These are phyloP conservation scores for Pseudogymnoascus sp. DNA, from an alignment of 2,329 filamentous ascomycete species.

Conservation along the genomic window DNA sequence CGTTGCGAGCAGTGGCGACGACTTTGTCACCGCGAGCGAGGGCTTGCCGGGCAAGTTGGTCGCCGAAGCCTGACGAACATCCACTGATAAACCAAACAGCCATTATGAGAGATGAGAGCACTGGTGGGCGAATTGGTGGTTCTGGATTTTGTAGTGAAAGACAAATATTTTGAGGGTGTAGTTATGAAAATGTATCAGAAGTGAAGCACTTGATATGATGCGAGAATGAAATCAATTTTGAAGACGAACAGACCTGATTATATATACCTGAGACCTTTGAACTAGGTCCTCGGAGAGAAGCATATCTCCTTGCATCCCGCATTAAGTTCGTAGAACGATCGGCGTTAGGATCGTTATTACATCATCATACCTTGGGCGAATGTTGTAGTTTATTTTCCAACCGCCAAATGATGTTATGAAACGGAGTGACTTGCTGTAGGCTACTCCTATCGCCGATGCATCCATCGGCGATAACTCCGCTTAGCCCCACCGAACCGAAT, in stretches of 20 bases:
- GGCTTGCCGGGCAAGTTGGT: conserved; percentile 34
- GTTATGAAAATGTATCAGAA: conserved; percentile 3
- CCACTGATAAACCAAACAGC: conserved; percentile 42
- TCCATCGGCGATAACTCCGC: background rate
- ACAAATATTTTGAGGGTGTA: background rate
- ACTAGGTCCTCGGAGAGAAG: background rate
- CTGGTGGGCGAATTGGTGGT: no score
- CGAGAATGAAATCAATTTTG: background rate
- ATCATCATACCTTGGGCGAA: background rate
- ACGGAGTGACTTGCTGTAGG: background rate
- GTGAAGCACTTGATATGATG: background rate
- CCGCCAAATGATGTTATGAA: background rate
- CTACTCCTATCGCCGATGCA: background rate
- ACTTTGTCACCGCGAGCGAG: conserved; percentile 38
- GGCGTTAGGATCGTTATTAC: background rate
- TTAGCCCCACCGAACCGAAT: background rate
- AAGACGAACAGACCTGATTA: background rate
- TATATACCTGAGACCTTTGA: background rate
- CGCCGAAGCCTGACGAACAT: conserved; percentile 39
- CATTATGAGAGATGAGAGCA: background rate
- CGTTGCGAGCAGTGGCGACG: conserved; percentile 38
- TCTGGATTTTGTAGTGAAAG: background rate
- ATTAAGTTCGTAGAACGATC: background rate
- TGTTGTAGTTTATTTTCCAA: background rate
- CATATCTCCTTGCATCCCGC: background rate